These are phyloP conservation scores for Phaeosphaeria sp. DNA, from an alignment of 2,329 filamentous ascomycete species.

Conservation along the genomic window DNA sequence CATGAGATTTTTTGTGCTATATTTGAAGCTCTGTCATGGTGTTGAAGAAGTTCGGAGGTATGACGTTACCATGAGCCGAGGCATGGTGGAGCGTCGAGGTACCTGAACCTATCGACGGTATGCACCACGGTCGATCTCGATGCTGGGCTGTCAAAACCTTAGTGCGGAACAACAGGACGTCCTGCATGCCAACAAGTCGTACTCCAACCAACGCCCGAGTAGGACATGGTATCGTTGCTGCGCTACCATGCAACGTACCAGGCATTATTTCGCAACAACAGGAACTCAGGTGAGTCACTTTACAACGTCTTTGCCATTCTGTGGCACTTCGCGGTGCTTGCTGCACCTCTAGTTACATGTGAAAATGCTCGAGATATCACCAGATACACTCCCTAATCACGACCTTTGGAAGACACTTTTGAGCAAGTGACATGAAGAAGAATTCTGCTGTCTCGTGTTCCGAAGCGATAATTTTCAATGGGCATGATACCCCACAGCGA, in stretches of 20 bases:
- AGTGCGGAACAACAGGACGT: background rate
- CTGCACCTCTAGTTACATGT: no score
- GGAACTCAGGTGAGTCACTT: no score
- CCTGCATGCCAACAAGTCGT: background rate
- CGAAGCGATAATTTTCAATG: no score
- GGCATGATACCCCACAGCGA: background rate
- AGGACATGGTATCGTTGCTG: no score
- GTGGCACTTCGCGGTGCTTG: no score
- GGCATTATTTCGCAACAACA: no score
- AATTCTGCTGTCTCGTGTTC: background rate
- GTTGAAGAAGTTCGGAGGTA: conserved; percentile 20
- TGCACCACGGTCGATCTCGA: background rate
- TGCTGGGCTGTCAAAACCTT: background rate
- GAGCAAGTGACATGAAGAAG: background rate
- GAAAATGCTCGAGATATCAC: no score
- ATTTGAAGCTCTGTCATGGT: background rate
- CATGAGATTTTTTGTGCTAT: background rate
- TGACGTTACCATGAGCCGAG: conserved; percentile 37
- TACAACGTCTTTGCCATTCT: no score
- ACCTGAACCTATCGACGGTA: background rate
- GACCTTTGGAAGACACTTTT: background rate
- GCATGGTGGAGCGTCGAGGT: conserved; percentile 18
- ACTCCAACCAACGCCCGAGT: no score
- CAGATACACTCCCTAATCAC: background rate
- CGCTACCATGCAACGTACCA: no score